phyloP scores from a whole-genome alignment of 2,329 filamentous ascomycete species.

The Aaosphaeria arxii region DNA sequence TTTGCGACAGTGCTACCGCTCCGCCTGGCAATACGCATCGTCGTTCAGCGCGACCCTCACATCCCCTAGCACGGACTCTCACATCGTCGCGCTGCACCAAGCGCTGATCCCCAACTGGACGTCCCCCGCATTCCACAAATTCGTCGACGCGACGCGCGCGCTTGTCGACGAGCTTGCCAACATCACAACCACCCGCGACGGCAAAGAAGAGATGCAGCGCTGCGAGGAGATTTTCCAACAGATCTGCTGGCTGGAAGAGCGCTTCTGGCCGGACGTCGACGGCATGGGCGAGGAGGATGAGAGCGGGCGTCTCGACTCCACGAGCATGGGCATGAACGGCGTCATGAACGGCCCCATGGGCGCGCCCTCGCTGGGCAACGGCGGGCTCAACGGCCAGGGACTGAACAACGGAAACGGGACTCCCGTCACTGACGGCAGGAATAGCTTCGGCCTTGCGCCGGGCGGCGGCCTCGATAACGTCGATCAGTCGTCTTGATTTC shows the following conservation, averaged over 20 bases:
- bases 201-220: constrained; percentile 46
- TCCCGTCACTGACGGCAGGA: constrained; percentile 3
- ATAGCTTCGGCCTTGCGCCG: constrained; percentile 2
- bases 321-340: constrained; percentile 15
- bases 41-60: constrained; percentile 41
- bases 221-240: constrained; percentile 49
- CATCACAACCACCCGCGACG: constrained; percentile 44
- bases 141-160: constrained; percentile 47
- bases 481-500: constrained; percentile 8
- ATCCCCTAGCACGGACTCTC: constrained; percentile 38
- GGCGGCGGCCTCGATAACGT: constrained; percentile 14
- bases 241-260: constrained; percentile 47
- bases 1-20: constrained; percentile 41
- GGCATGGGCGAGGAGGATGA: constrained; percentile 49
- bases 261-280: constrained; percentile 50
- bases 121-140: constrained; percentile 48
- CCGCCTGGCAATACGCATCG: constrained; percentile 48
- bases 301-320: constrained; percentile 17
- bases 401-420: constrained; percentile 5
- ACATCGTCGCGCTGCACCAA: constrained; percentile 49
- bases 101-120: constrained; percentile 52
- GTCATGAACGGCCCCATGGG: constrained; percentile 12
- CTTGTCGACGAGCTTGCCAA: constrained; percentile 52
- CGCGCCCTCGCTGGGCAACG: constrained; percentile 8
- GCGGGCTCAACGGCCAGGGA: constrained; percentile 8